Evolutionary conservation across 2,329 filamentous ascomycete genomes (phyloP).

Genomic region (Neocatenulostroma microsporum): DNA sequence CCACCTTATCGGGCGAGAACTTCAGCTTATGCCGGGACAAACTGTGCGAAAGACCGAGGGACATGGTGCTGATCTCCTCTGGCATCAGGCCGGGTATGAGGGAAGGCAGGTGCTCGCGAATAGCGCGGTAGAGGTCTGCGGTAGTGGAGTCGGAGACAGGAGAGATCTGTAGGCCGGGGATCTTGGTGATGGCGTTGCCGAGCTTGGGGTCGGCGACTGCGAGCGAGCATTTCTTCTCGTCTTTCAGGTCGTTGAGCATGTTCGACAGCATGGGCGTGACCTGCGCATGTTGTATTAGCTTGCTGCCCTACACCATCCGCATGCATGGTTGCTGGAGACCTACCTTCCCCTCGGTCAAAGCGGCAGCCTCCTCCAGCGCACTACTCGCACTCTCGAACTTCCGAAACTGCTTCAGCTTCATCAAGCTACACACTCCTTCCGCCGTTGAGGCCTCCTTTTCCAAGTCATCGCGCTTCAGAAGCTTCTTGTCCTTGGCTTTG

Average conservation of each 20-base stretch:
- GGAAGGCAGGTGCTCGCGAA: constrained; percentile 81
- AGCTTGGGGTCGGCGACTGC: constrained; percentile 92
- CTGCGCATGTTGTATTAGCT: constrained; percentile 23
- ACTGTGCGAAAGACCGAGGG: constrained; percentile 91
- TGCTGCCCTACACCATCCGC: too few relatives aligned
- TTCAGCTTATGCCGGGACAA: constrained; percentile 96
- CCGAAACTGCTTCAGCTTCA: constrained; percentile 94
- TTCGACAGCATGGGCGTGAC: constrained; percentile 77
- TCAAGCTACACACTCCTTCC: constrained; percentile 78
- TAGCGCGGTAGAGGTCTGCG: constrained; percentile 85
- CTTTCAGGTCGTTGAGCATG: constrained; percentile 82
- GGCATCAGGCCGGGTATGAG: constrained; percentile 82
- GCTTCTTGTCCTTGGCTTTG: constrained; percentile 98
- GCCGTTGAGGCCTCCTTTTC: constrained; percentile 66
- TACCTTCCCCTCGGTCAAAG: constrained; percentile 79
- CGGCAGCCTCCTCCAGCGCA: constrained; percentile 82
- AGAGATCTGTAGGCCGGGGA: constrained; percentile 78
- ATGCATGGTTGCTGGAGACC: too few relatives aligned
- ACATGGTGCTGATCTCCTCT: constrained; percentile 86
- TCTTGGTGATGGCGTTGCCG: constrained; percentile 80
- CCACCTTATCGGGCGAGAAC: constrained; percentile 97
- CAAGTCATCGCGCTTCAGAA: constrained; percentile 79
- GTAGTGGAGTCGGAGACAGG: constrained; percentile 75
- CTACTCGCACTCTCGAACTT: constrained; percentile 93
- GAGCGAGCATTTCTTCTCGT: constrained; percentile 94